A percentile compares a stretch with the other conserved stretches of the same genome.
Conservation (phyloP, 176 grass and related monocot species). For the Carex littledalei region DNA sequence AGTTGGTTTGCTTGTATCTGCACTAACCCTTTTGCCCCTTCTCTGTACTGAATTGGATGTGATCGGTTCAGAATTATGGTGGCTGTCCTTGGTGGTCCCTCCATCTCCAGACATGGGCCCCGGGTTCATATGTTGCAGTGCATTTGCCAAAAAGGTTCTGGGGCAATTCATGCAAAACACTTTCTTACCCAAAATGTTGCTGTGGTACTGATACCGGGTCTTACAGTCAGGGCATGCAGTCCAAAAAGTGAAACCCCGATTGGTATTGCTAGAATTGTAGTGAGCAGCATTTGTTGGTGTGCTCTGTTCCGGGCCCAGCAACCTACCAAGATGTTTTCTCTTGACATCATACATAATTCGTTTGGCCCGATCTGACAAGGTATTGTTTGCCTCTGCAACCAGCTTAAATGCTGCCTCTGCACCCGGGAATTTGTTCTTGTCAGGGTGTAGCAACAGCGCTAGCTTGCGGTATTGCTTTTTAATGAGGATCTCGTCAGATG, state of each 20-base stretch:
- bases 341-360: constrained; percentile 59
- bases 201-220: constrained; percentile 49
- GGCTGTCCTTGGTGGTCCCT: constrained; percentile 29
- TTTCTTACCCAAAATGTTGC: constrained; percentile 25
- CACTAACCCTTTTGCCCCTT: background rate
- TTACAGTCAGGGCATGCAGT: constrained; percentile 58
- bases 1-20: background rate
- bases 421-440: constrained; percentile 80
- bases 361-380: constrained; percentile 50
- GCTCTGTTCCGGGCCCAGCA: background rate
- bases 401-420: constrained; percentile 95
- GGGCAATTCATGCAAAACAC: constrained; percentile 44
- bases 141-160: constrained; percentile 45
- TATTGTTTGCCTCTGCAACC: constrained; percentile 58
- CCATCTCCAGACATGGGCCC: constrained; percentile 20
- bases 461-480: constrained; percentile 85
- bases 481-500: constrained; percentile 46
- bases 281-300: background rate
- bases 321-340: constrained; percentile 19
- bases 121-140: constrained; percentile 31
- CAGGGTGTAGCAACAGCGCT: constrained; percentile 78
- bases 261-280: constrained; percentile 33
- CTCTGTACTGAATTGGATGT: background rate
- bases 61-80: constrained; percentile 15
- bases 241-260: constrained; percentile 47